Percentiles rank a stretch among this genome's conserved stretches.
phyloP scores from a whole-genome alignment of 495 filamentous ascomycete species.

The Xylaria intraflava region DNA sequence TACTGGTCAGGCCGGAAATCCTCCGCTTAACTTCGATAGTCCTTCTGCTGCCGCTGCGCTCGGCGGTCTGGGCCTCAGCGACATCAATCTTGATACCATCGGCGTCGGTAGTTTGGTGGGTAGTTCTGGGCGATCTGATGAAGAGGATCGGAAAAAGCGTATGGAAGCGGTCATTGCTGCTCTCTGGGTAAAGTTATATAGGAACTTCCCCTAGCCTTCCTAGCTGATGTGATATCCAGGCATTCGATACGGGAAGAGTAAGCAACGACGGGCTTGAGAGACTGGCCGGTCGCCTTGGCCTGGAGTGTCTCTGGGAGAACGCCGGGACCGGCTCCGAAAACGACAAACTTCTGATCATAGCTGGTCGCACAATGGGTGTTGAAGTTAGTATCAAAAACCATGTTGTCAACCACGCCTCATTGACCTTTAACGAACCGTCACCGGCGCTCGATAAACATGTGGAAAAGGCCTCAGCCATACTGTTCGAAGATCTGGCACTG shows the following conservation, averaged over 20 bases:
- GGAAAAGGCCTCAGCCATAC: slow-evolving; percentile 44
- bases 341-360: slow-evolving; percentile 58
- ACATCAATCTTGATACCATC: slow-evolving; percentile 37
- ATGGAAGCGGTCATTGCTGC: slow-evolving; percentile 48
- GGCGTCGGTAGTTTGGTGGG: slow-evolving; percentile 26
- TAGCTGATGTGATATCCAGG: slow-evolving; percentile 5
- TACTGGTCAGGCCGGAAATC: slow-evolving; percentile 28
- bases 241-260: slow-evolving; percentile 46
- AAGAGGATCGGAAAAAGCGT: slow-evolving; percentile 52
- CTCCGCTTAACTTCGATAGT: slow-evolving; percentile 46
- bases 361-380: slow-evolving; percentile 55
- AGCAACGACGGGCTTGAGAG: slow-evolving; percentile 77
- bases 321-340: slow-evolving; percentile 33
- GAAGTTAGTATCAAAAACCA: slow-evolving; percentile 48
- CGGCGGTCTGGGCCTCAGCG: slow-evolving; percentile 36
- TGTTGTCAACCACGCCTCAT: slow-evolving; percentile 41
- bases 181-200: slow-evolving; percentile 28
- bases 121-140: slow-evolving; percentile 36
- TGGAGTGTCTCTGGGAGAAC: slow-evolving; percentile 69
- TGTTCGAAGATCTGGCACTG: slow-evolving; percentile 48
- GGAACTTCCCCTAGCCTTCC: slow-evolving; percentile 15
- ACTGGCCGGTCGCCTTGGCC: slow-evolving; percentile 58
- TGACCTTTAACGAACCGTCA: slow-evolving; percentile 41
- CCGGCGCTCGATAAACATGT: slow-evolving; percentile 45
- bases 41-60: slow-evolving; percentile 46